Percentiles rank a stretch among this genome's conserved stretches.
Evolutionary conservation across 1,284 basidiomycete species (phyloP).

Genomic region (Pterulicium gracile): DNA sequence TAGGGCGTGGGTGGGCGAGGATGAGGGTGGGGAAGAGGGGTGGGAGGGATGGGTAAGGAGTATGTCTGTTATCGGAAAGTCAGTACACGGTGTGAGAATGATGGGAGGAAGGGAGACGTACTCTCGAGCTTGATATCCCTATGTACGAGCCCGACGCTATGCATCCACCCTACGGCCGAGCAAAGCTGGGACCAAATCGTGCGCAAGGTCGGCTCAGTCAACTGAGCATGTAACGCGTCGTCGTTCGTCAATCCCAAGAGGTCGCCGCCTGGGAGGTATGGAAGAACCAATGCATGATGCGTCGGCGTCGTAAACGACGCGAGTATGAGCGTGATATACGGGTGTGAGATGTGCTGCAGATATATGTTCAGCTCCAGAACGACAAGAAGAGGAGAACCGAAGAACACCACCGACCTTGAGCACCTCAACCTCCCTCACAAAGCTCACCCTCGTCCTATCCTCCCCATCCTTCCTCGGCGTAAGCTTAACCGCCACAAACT

Average conservation of each 20-base stretch:
- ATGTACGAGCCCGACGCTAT: slow-evolving; percentile 79
- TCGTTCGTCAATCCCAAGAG: slow-evolving; percentile 70
- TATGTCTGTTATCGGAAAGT: slow-evolving; percentile 27
- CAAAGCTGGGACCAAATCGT: slow-evolving; percentile 76
- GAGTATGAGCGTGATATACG: slow-evolving; percentile 70
- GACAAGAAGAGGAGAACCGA: slow-evolving; percentile 8
- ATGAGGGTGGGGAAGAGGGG: slow-evolving; percentile 23
- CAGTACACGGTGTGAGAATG: slow-evolving; percentile 4
- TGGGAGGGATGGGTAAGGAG: slow-evolving; percentile 35
- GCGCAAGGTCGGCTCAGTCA: slow-evolving; percentile 49
- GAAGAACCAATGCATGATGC: slow-evolving; percentile 77
- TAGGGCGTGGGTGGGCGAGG: slow-evolving; percentile 36
- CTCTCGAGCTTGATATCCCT: slow-evolving; percentile 93
- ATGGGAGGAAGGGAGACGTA: slow-evolving; percentile 28
- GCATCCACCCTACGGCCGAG: slow-evolving; percentile 84
- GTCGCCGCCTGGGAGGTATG: slow-evolving; percentile 75
- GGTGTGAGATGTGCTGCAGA: slow-evolving; percentile 68
- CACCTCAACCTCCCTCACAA: slow-evolving; percentile 83
- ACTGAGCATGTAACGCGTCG: slow-evolving; percentile 36
- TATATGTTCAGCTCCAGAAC: slow-evolving; percentile 3
- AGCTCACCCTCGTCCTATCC: slow-evolving; percentile 71
- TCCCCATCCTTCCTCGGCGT: slow-evolving; percentile 40
- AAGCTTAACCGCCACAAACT: slow-evolving; percentile 57
- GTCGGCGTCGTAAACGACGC: slow-evolving; percentile 64
- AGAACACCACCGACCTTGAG: slow-evolving; percentile 43